Evolutionary conservation across 495 filamentous ascomycete genomes (phyloP), one percentile per base, ranked within the genome.

Genomic region (Beverwykella pulmonaria): DNA sequence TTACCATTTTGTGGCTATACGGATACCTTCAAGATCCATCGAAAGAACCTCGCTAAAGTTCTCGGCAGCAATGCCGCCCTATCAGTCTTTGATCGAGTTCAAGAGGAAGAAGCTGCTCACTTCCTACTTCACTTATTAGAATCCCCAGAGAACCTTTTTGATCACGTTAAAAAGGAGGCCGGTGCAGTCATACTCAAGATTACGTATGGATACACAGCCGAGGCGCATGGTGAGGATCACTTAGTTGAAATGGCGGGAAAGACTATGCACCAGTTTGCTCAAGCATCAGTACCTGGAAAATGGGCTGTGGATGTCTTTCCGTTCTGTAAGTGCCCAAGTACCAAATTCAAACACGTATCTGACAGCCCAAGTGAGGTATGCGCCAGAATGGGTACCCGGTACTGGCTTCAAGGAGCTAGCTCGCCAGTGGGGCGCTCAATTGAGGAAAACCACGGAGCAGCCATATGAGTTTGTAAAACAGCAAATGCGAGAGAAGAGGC

Each of bases 191-290:
- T 84, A 6, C 65, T 84, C 0, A 81, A 83, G 30, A 76, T 82
- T 2, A 66, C 72, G 2, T 86, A 84, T 52, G 82, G 80, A 17
- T 84, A 86, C 58, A 81, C 72, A 0, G 73, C 78, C 5, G 79
- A 84, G 53, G 66, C 77, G 1, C 71, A 77, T 48, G 57, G 54
- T 15, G 27, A 34, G 0, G 83, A 86, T 63, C 76, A 75, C 25
- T 67, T 86, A 0, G 75, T 86, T 7, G 58, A 79, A n/a, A 36
- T 82, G 26, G 76, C 74, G 0, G 75, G 76, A 15, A 55, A 76
- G n/a, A 72, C 76, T 2, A 72, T 84, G 71, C 71, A 73, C 0
- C 65, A 80, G 4, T 82, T 85, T 57, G 30, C 69, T 0, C 48
- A 59, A 1, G 78, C 81, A 4, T 60, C 65, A 7, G 64, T 75